These are phyloP conservation scores for Penicillium parvum DNA, from an alignment of 495 filamentous ascomycete species.

Conservation along the genomic window DNA sequence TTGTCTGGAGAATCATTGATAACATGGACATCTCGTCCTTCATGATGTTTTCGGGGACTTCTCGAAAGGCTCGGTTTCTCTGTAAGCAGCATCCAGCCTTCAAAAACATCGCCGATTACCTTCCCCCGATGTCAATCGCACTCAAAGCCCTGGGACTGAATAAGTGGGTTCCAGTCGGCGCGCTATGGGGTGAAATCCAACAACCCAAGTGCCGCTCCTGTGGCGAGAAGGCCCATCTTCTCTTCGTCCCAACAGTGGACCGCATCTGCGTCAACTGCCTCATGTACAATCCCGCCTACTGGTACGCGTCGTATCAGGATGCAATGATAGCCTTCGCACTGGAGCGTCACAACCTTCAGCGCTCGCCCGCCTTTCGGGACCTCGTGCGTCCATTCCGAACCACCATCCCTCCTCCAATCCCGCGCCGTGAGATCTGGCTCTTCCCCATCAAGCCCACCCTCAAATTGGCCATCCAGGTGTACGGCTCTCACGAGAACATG, in stretches of 20 bases:
- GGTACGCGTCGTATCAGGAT: background rate
- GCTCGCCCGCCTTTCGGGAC: background rate
- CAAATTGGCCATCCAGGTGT: background rate
- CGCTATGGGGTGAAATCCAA: background rate
- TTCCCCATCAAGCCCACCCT: background rate
- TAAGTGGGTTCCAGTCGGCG: background rate
- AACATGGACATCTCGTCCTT: background rate
- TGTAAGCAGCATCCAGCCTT: too few species aligned
- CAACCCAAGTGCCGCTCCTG: background rate
- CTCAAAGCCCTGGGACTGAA: background rate
- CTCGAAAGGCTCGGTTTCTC: background rate
- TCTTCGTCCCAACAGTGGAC: background rate
- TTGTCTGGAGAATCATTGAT: background rate
- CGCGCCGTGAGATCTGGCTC: background rate
- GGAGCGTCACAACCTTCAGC: background rate
- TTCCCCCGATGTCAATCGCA: too few species aligned
- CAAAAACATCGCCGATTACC: background rate
- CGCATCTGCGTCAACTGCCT: background rate
- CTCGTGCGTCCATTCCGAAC: background rate
- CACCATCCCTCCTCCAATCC: too few species aligned
- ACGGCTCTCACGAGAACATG: background rate
- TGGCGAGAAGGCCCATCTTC: background rate
- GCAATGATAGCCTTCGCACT: background rate
- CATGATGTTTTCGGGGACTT: background rate
- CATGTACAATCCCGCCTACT: background rate